These are phyloP conservation scores for Wickerhamiella dianesei DNA, from an alignment of 805 yeast genomes.

Conservation along the genomic window DNA sequence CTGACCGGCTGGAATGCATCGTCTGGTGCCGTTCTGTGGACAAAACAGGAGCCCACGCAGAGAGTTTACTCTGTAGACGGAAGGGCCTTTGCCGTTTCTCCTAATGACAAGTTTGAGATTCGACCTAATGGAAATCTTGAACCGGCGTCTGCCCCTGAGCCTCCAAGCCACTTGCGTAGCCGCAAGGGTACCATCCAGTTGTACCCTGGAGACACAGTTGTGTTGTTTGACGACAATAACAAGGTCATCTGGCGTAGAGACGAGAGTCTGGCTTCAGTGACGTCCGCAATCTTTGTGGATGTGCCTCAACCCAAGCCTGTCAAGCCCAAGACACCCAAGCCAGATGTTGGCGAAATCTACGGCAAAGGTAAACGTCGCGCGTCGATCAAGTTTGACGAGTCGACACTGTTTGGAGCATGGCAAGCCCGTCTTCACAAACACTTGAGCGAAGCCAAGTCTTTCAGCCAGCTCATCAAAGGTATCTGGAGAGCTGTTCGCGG, in stretches of 20 bases:
- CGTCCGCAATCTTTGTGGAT: neutral
- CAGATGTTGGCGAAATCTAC: conserved; percentile 1
- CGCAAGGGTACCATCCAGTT: neutral
- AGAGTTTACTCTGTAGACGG: neutral
- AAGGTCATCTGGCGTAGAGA: conserved; percentile 2
- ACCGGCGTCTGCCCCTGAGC: neutral
- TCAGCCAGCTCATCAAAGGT: neutral
- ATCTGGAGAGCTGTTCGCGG: neutral
- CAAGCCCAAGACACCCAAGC: conserved; percentile 1
- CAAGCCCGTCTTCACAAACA: neutral
- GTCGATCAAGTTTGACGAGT: neutral
- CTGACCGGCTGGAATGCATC: conserved; percentile 9
- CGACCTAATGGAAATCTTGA: neutral
- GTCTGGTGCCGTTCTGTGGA: conserved; percentile 12
- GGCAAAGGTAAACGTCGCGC: neutral
- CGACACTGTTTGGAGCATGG: conserved; percentile 1
- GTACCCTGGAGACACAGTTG: neutral
- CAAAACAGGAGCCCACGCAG: neutral
- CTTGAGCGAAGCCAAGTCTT: neutral
- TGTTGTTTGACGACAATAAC: neutral
- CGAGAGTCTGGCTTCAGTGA: neutral
- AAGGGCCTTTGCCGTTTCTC: neutral
- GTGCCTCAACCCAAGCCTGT: neutral
- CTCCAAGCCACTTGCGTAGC: neutral
- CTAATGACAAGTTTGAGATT: neutral